Evolutionary conservation across 1,284 basidiomycete species (phyloP).

Genomic region (Apiotrichum laibachii): DNA sequence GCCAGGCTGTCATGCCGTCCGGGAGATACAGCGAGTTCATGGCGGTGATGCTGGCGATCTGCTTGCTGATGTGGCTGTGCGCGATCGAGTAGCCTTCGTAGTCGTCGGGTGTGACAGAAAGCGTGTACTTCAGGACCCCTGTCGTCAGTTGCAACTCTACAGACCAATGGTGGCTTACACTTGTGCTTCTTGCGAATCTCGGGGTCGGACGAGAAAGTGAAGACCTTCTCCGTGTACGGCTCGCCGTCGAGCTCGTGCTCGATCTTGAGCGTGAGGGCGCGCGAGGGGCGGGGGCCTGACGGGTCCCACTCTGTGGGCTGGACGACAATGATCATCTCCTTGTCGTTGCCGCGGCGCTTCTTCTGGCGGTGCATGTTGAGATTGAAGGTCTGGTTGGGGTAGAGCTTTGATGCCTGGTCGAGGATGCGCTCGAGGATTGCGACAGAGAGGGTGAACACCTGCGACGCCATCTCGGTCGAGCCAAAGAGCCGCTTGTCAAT

Average conservation of each 20-base stretch:
- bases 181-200: conserved; percentile 24
- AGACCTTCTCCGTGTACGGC: conserved; percentile 25
- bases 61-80: conserved; percentile 13
- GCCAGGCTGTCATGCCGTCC: conserved; percentile 34
- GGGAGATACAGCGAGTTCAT: conserved; percentile 43
- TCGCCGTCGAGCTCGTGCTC: conserved; percentile 48
- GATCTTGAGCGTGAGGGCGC: conserved; percentile 53
- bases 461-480: conserved; percentile 60
- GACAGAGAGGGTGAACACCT: conserved; percentile 75
- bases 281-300: conserved; percentile 48
- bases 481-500: conserved; percentile 85
- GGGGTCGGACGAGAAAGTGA: conserved; percentile 30
- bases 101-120: conserved; percentile 23
- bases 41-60: conserved; percentile 21
- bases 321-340: conserved; percentile 57
- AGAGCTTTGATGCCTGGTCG: conserved; percentile 61
- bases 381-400: conserved; percentile 57
- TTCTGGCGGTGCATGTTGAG: conserved; percentile 50
- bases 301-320: conserved; percentile 60
- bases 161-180: conserved; percentile 25
- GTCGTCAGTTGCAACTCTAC: background rate
- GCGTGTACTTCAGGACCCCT: conserved; percentile 45
- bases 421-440: conserved; percentile 69
- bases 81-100: conserved; percentile 20
- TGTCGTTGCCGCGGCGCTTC: conserved; percentile 51